These are phyloP conservation scores for Discostella stelligeroides DNA, from an alignment of 108 stramenopile species.

Conservation along the genomic window DNA sequence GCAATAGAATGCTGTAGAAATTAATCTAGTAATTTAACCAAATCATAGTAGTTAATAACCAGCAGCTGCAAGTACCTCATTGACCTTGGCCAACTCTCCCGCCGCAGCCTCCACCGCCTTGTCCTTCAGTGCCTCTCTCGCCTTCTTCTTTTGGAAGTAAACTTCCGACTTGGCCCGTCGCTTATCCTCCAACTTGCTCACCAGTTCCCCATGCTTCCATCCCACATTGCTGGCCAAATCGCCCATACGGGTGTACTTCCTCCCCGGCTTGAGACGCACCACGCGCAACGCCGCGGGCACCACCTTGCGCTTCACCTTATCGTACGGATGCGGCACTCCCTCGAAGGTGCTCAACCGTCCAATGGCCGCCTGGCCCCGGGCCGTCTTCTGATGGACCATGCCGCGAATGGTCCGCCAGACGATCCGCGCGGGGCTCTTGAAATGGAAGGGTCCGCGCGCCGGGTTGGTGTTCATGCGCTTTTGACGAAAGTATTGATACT, in stretches of 20 bases:
- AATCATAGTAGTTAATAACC: too few species aligned
- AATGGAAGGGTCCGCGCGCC: slow-evolving; percentile 93
- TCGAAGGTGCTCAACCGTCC: slow-evolving; percentile 96
- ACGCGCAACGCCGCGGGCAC: slow-evolving; percentile 97
- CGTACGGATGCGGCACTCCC: slow-evolving; percentile 98
- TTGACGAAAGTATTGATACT: slow-evolving; percentile 96
- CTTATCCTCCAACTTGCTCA: slow-evolving; percentile 91
- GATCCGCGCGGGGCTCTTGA: slow-evolving; percentile 96
- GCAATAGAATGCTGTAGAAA: too few species aligned
- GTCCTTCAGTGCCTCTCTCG: slow-evolving; percentile 59
- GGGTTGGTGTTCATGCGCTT: slow-evolving; percentile 99
- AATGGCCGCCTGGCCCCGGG: slow-evolving; percentile 94
- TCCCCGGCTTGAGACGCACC: slow-evolving; percentile 88
- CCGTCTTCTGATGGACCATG: slow-evolving; percentile 98
- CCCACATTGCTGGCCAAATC: slow-evolving; percentile 93
- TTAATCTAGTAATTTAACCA: too few species aligned
- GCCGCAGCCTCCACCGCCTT: slow-evolving; percentile 83
- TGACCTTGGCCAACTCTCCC: slow-evolving; percentile 83
- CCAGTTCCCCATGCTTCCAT: slow-evolving; percentile 97
- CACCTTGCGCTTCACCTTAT: slow-evolving; percentile 98
- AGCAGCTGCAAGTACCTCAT: slow-evolving; percentile 79
- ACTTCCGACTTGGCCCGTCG: slow-evolving; percentile 93
- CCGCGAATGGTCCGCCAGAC: slow-evolving; percentile 99
- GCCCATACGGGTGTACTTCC: slow-evolving; percentile 94
- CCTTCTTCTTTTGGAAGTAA: slow-evolving; percentile 97